These are phyloP conservation scores for Aphanomyces euteiches DNA, from an alignment of 352 stramenopile genomes.

Conservation along the genomic window DNA sequence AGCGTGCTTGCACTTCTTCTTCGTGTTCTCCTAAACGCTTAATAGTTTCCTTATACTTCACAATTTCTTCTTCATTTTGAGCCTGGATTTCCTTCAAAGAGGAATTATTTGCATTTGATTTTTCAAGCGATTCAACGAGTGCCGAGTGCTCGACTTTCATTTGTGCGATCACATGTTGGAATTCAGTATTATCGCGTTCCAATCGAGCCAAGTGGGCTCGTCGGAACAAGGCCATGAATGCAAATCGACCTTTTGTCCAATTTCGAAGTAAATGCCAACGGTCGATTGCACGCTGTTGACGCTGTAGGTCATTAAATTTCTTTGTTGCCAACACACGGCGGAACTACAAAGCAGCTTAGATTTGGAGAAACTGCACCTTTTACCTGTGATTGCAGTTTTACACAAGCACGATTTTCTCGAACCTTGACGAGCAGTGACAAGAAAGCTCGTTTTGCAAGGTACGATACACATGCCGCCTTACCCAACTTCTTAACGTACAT, in stretches of 20 bases:
- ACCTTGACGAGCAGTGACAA: conserved; percentile 66
- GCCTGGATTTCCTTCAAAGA: not conserved
- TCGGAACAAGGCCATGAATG: not conserved
- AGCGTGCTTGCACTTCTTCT: not conserved
- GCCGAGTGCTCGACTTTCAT: not conserved
- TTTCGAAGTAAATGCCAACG: not conserved
- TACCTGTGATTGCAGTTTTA: conserved; percentile 6
- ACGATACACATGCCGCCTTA: conserved; percentile 72
- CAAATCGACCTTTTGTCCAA: not conserved
- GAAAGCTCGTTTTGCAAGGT: conserved; percentile 67
- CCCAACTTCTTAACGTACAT: conserved; percentile 84
- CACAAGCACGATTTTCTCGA: not conserved
- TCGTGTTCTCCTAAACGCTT: not conserved
- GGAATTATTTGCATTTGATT: not conserved
- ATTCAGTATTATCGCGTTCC: not conserved
- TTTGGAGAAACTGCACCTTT: not conserved
- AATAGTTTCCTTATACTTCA: not conserved
- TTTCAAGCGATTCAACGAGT: not conserved
- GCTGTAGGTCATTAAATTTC: not conserved
- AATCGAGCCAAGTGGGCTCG: not conserved
- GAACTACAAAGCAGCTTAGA: not conserved
- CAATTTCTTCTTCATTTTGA: not conserved
- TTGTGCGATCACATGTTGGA: not conserved
- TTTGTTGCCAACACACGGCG: not conserved
- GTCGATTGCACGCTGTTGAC: not conserved